Conservation (phyloP, 1,284 basidiomycete genomes). For the Takashimella tepidaria region DNA sequence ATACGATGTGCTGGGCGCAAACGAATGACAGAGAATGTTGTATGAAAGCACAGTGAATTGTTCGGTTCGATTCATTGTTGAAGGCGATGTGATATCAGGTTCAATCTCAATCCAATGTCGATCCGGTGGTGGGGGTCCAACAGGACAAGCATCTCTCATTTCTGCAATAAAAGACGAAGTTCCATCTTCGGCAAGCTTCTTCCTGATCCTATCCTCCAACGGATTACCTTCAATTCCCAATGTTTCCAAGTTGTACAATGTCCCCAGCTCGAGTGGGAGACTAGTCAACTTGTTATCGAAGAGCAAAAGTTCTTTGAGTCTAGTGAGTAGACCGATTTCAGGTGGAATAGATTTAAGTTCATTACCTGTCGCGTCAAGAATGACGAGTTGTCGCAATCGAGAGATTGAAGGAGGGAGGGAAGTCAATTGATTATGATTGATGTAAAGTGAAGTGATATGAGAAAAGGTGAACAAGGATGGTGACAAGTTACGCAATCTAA, state of each 20-base stretch:
- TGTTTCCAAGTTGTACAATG: slow-evolving; percentile 85
- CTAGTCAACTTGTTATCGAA: slow-evolving; percentile 90
- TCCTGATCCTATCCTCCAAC: slow-evolving; percentile 68
- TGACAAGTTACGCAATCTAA: slow-evolving; percentile 86
- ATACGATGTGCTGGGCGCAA: slow-evolving; percentile 84
- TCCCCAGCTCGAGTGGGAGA: slow-evolving; percentile 83
- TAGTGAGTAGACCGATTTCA: slow-evolving; percentile 86
- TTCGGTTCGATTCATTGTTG: slow-evolving; percentile 54
- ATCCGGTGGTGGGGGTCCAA: slow-evolving; percentile 74
- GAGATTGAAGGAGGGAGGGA: slow-evolving; percentile 78
- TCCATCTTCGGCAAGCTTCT: slow-evolving; percentile 86
- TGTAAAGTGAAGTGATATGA: slow-evolving; percentile 88
- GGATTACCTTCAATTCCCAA: slow-evolving; percentile 96
- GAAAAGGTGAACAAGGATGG: slow-evolving; percentile 81
- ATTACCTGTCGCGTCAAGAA: slow-evolving; percentile 91
- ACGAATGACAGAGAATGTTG: slow-evolving; percentile 92
- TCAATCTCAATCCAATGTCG: slow-evolving; percentile 76
- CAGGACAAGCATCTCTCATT: slow-evolving; percentile 80
- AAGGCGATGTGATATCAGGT: slow-evolving; percentile 56
- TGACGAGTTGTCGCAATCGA: slow-evolving; percentile 75
- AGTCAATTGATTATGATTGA: slow-evolving; percentile 90
- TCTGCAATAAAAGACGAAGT: slow-evolving; percentile 80
- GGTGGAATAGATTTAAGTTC: slow-evolving; percentile 71
- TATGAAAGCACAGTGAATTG: slow-evolving; percentile 80
- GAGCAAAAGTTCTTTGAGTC: slow-evolving; percentile 84